phyloP scores from a whole-genome alignment of 805 yeast species.

The Monosporozyma servazzii region DNA sequence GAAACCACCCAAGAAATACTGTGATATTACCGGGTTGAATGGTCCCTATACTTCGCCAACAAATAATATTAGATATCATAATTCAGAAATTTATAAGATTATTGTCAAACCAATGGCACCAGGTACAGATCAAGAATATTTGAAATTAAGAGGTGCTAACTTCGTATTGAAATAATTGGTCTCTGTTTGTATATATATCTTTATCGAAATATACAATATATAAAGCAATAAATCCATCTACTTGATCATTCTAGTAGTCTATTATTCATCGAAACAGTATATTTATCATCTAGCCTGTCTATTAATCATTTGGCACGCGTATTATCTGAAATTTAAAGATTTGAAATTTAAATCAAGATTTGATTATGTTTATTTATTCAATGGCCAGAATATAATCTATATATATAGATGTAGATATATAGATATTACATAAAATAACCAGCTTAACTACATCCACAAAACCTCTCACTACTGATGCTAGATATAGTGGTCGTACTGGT shows the following conservation, averaged over 20 bases:
- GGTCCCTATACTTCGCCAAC: constrained; percentile 69
- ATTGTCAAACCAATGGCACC: constrained; percentile 70
- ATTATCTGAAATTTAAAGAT: neutral
- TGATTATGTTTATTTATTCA: neutral
- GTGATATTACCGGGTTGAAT: constrained; percentile 87
- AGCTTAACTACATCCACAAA: too few species aligned
- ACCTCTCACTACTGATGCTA: neutral
- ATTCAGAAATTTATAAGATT: constrained; percentile 72
- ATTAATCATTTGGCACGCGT: neutral
- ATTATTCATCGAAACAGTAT: too few species aligned
- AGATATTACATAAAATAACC: too few species aligned
- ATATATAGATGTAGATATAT: too few species aligned
- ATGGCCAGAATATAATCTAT: too few species aligned
- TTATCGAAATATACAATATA: neutral
- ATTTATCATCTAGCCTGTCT: neutral
- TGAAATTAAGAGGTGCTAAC: constrained; percentile 80
- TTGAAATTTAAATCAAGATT: neutral
- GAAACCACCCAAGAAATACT: constrained; percentile 71
- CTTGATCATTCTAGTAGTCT: too few species aligned
- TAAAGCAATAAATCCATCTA: neutral
- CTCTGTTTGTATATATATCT: neutral
- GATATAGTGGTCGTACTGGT: constrained; percentile 4
- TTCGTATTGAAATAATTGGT: constrained; percentile 53
- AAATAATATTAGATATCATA: constrained; percentile 67
- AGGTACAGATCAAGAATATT: constrained; percentile 88